A percentile compares a stretch with the other conserved stretches of the same genome.
Conservation (phyloP, 2,329 filamentous ascomycete species). For the Sporothrix variecibatus region DNA sequence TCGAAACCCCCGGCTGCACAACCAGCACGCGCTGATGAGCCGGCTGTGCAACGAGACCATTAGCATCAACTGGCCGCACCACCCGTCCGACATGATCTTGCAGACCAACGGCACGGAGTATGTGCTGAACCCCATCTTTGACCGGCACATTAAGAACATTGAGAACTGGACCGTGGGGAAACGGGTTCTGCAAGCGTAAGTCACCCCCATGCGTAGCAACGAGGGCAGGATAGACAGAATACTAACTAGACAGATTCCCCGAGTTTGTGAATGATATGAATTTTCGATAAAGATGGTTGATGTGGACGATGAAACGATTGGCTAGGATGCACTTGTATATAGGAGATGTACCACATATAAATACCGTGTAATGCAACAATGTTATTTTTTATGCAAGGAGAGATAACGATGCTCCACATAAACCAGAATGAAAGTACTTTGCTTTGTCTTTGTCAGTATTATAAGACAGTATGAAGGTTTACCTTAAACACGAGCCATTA, state of each 20-base stretch:
- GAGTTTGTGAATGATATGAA: neutral
- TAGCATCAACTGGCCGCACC: conserved; percentile 22
- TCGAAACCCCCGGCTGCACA: neutral
- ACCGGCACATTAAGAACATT: conserved; percentile 14
- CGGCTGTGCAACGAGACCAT: conserved; percentile 15
- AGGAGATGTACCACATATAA: too few relatives aligned
- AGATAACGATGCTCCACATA: too few relatives aligned
- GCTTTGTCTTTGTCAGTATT: too few relatives aligned
- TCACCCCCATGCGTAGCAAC: neutral
- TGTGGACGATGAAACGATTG: neutral
- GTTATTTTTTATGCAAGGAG: too few relatives aligned
- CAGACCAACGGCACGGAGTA: conserved; percentile 16
- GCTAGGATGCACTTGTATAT: too few relatives aligned
- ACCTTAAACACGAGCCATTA: too few relatives aligned
- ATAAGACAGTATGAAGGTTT: too few relatives aligned
- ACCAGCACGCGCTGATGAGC: neutral
- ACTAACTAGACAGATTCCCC: neutral
- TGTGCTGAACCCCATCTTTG: conserved; percentile 12
- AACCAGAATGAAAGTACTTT: too few relatives aligned
- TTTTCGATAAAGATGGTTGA: neutral
- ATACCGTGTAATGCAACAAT: too few relatives aligned
- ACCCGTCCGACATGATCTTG: conserved; percentile 12
- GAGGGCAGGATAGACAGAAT: neutral
- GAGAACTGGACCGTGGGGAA: conserved; percentile 14
- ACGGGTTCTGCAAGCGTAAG: neutral